These are phyloP conservation scores for barrel medic (Medicago truncatula) DNA, from an alignment of 306 rosid genomes.

Conservation along the genomic window MtrunA17r5.0-ANR NC_053044.1:44437001-44437500, in stretches of 20 bases:
- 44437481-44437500: slow-evolving; percentile 73
- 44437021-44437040: slow-evolving; percentile 84
- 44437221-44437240: slow-evolving; percentile 80
- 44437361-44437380: slow-evolving; percentile 91
- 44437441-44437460: slow-evolving; percentile 89
- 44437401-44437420: slow-evolving; percentile 98
- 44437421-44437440: slow-evolving; percentile 91
- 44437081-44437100: slow-evolving; percentile 33
- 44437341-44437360: slow-evolving; percentile 95
- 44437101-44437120: slow-evolving; percentile 18
- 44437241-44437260: slow-evolving; percentile 67
- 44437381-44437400: slow-evolving; percentile 91
- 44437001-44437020: slow-evolving; percentile 98
- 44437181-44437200: slow-evolving; percentile 94
- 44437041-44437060: slow-evolving; percentile 95
- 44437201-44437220: slow-evolving; percentile 81
- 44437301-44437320: slow-evolving; percentile 36
- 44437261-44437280: slow-evolving; percentile 21
- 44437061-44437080: slow-evolving; percentile 21
- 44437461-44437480: slow-evolving; percentile 93
- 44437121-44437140: slow-evolving; percentile 19
- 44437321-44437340: slow-evolving; percentile 40
- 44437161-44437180: slow-evolving; percentile 99
- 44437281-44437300: slow-evolving; percentile 22
- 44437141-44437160: slow-evolving; percentile 40